Percentiles rank a stretch among this genome's conserved stretches.
phyloP scores from a whole-genome alignment of 2,329 filamentous ascomycete species.

The Fusarium floridanum region DNA sequence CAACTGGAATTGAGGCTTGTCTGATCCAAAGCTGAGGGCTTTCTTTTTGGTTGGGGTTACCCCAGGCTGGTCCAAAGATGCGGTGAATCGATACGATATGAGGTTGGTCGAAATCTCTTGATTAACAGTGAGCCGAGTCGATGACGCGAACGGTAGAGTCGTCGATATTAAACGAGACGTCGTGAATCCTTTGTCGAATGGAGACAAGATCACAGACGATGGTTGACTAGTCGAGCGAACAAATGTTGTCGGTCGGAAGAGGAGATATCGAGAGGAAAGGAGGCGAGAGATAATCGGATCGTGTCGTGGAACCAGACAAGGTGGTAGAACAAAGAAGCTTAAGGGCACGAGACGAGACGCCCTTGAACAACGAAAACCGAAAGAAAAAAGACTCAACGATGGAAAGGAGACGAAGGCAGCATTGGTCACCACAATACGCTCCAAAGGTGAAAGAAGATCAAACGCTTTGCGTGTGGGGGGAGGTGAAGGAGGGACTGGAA shows the following conservation, averaged over 20 bases:
- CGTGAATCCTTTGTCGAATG: slow-evolving; percentile 14
- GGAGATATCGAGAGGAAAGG: not conserved
- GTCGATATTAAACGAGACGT: slow-evolving; percentile 14
- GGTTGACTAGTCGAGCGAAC: slow-evolving; percentile 24
- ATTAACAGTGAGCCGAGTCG: not conserved
- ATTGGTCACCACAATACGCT: slow-evolving; percentile 39
- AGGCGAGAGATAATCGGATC: slow-evolving; percentile 8
- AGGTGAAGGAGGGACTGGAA: slow-evolving; percentile 57
- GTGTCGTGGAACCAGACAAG: slow-evolving; percentile 30
- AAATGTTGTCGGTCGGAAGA: slow-evolving; percentile 24
- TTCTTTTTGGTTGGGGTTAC: slow-evolving; percentile 11
- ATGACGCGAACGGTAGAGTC: slow-evolving; percentile 11
- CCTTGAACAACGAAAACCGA: slow-evolving; percentile 27
- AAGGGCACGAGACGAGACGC: slow-evolving; percentile 22
- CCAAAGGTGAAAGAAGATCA: slow-evolving; percentile 35
- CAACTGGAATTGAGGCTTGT: slow-evolving; percentile 42
- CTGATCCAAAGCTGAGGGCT: slow-evolving; percentile 12
- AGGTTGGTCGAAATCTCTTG: slow-evolving; percentile 12
- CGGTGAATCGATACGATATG: slow-evolving; percentile 12
- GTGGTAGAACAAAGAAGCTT: slow-evolving; percentile 35
- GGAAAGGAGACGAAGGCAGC: slow-evolving; percentile 38
- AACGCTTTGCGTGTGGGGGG: slow-evolving; percentile 47
- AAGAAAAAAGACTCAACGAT: slow-evolving; percentile 31
- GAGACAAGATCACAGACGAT: slow-evolving; percentile 2
- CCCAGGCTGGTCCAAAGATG: slow-evolving; percentile 6